Percentiles rank a stretch among this genome's conserved stretches.
Conservation (phyloP, 352 stramenopile species). For the Saprolegnia diclina region DNA sequence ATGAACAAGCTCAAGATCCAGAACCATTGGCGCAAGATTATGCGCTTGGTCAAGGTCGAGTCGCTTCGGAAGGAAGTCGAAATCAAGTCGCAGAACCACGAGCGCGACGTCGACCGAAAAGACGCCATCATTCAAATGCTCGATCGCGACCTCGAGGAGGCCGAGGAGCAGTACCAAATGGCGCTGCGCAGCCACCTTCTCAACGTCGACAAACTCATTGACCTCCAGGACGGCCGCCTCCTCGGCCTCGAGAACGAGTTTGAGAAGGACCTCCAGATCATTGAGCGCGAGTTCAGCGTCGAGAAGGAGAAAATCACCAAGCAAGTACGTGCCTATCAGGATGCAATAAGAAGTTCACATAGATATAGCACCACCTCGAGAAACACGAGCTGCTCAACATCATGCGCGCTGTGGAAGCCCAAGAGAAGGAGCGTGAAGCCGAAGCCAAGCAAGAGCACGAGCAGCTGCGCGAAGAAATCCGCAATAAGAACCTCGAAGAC, state of each 20-base stretch:
- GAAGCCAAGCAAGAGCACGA: conserved; percentile 80
- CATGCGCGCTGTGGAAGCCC: conserved; percentile 78
- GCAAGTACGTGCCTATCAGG: conserved; percentile 23
- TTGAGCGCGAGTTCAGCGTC: conserved; percentile 80
- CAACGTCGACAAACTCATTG: conserved; percentile 89
- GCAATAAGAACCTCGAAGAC: conserved; percentile 93
- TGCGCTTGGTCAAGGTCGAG: conserved; percentile 91
- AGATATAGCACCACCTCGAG: conserved; percentile 67
- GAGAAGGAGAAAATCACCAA: conserved; percentile 78
- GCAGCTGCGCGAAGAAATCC: conserved; percentile 89
- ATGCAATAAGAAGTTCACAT: no score
- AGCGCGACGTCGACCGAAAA: conserved; percentile 92
- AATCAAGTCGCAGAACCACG: conserved; percentile 89
- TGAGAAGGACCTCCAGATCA: conserved; percentile 70
- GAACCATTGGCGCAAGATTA: conserved; percentile 94
- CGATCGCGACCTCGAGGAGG: conserved; percentile 89
- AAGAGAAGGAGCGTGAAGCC: conserved; percentile 73
- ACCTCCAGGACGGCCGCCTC: conserved; percentile 85
- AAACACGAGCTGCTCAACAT: conserved; percentile 76
- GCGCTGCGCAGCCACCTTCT: conserved; percentile 82
- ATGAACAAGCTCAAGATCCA: conserved; percentile 91
- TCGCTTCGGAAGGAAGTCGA: conserved; percentile 89
- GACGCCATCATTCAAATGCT: conserved; percentile 95
- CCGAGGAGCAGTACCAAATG: conserved; percentile 92
- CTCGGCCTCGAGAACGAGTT: conserved; percentile 89